Conservation (phyloP, 768 basidiomycete species). For the Artomyces pyxidatus region DNA sequence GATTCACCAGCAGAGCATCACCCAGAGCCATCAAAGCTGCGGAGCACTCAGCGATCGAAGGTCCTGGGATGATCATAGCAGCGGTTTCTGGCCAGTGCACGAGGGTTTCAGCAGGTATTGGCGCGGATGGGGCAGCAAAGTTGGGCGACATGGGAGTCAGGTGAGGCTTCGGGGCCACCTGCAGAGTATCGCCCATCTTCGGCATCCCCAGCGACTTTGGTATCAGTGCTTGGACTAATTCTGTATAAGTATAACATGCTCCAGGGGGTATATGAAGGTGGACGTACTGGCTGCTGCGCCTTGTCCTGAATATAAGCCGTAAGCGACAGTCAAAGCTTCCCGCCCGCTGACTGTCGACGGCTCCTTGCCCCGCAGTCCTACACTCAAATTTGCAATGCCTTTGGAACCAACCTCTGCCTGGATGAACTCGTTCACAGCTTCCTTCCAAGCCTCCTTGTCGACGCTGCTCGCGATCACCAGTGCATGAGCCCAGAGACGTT, state of each 20-base stretch:
- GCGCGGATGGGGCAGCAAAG: conserved; percentile 40
- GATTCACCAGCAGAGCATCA: conserved; percentile 64
- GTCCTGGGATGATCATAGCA: conserved; percentile 74
- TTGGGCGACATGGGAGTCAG: conserved; percentile 57
- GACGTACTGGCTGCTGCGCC: conserved; percentile 65
- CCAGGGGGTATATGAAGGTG: not conserved
- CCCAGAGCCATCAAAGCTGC: conserved; percentile 78
- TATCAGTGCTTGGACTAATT: conserved; percentile 5
- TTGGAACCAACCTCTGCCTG: conserved; percentile 58
- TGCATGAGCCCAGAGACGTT: conserved; percentile 92
- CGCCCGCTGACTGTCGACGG: conserved; percentile 35
- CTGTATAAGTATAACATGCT: not conserved
- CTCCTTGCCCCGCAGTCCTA: conserved; percentile 14
- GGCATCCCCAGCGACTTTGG: conserved; percentile 8
- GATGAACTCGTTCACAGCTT: conserved; percentile 80
- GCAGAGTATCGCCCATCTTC: conserved; percentile 7
- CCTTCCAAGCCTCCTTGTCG: conserved; percentile 91
- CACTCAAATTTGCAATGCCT: conserved; percentile 19
- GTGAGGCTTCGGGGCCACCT: conserved; percentile 2
- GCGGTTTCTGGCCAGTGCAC: conserved; percentile 80
- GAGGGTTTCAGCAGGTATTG: conserved; percentile 56
- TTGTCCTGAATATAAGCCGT: conserved; percentile 80
- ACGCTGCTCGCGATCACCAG: conserved; percentile 89
- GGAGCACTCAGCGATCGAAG: conserved; percentile 58
- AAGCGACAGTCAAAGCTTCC: conserved; percentile 72